Evolutionary conservation across 768 basidiomycete species (phyloP).

Genomic region (Erythrobasidium yunnanense): DNA sequence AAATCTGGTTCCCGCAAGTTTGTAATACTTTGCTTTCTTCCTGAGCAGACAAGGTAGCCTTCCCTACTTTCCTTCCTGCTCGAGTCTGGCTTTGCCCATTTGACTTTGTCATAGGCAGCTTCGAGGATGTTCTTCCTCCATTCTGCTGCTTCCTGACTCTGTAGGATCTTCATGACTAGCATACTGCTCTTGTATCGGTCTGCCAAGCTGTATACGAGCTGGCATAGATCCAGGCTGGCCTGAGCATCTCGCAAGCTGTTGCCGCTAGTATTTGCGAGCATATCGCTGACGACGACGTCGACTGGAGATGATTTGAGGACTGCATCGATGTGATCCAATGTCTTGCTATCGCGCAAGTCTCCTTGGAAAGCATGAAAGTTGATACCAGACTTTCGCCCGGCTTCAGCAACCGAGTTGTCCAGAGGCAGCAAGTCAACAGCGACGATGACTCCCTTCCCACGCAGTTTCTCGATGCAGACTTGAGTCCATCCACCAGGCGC

Average conservation of each 20-base stretch:
- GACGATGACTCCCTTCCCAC: conserved; percentile 47
- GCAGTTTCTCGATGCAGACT: conserved; percentile 58
- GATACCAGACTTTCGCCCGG: background rate
- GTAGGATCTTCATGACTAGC: conserved; percentile 12
- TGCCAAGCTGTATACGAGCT: conserved; percentile 50
- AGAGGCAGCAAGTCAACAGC: conserved; percentile 74
- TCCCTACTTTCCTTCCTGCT: conserved; percentile 28
- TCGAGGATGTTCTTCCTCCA: conserved; percentile 11
- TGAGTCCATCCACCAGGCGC: conserved; percentile 94
- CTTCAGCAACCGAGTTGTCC: conserved; percentile 42
- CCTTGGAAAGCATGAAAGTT: conserved; percentile 59
- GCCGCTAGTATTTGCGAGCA: conserved; percentile 76
- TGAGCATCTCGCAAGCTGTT: conserved; percentile 57
- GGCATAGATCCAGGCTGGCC: conserved; percentile 60
- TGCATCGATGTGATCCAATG: conserved; percentile 32
- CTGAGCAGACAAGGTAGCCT: conserved; percentile 10
- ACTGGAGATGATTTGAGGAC: conserved; percentile 44
- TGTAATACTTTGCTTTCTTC: background rate
- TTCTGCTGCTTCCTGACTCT: conserved; percentile 14
- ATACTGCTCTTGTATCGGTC: conserved; percentile 49
- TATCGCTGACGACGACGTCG: conserved; percentile 77
- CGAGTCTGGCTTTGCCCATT: conserved; percentile 4
- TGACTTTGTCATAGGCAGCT: background rate
- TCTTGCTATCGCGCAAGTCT: conserved; percentile 58
- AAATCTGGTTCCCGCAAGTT: background rate